Evolutionary conservation across 169 alveolate species (phyloP).

Genomic region (Eimeria sp.): DNA sequence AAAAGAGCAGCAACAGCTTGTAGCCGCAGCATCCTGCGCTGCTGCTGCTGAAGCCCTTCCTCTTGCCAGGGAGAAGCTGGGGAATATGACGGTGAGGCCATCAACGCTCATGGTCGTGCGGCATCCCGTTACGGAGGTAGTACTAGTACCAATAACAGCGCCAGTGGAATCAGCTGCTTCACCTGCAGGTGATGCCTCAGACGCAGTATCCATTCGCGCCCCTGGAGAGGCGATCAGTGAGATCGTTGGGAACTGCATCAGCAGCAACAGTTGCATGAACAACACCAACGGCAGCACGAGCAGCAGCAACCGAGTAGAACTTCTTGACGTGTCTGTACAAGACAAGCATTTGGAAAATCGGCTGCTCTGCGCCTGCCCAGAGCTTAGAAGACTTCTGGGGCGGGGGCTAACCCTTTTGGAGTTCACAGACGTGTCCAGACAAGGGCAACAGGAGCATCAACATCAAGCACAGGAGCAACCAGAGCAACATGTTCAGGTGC

Average conservation of each 20-base stretch:
- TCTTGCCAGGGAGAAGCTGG: not conserved
- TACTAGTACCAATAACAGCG: constrained; percentile 13
- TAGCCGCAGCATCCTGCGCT: constrained; percentile 30
- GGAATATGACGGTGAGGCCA: not conserved
- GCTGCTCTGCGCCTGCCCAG: constrained; percentile 28
- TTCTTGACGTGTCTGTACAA: constrained; percentile 40
- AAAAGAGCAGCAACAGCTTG: not conserved
- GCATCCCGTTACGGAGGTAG: not conserved
- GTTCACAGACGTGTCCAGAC: not conserved
- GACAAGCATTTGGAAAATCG: constrained; percentile 27
- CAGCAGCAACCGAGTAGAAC: constrained; percentile 17
- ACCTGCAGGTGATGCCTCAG: not conserved
- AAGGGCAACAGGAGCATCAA: not conserved
- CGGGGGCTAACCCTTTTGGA: constrained; percentile 75
- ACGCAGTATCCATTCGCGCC: not conserved
- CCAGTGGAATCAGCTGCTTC: not conserved
- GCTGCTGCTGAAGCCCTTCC: constrained; percentile 43
- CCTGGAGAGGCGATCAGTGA: not conserved
- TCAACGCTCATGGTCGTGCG: not conserved
- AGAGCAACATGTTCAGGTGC: not conserved
- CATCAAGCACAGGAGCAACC: not conserved
- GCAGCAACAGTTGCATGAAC: not conserved
- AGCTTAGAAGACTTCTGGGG: constrained; percentile 58
- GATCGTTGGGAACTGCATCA: not conserved
- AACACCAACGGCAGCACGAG: not conserved